Evolutionary conservation across 2,329 filamentous ascomycete genomes (phyloP), one percentile per base, ranked within the genome.

Genomic region (Ascocoryne sarcoides): DNA sequence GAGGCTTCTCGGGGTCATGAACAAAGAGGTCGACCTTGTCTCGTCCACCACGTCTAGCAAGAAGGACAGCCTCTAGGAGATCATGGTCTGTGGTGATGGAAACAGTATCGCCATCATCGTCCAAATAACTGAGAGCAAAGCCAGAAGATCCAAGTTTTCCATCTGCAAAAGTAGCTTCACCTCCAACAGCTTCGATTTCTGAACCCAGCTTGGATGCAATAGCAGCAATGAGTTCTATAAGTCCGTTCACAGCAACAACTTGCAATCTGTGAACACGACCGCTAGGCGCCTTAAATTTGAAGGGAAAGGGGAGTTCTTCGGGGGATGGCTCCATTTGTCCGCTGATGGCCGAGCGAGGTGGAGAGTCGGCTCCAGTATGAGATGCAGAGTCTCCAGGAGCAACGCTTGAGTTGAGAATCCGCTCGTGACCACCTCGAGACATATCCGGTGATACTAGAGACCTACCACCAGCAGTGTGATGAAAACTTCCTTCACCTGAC

Each of bases 21-120:
- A 96, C 89, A 55, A 95, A 96, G 12, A 98, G 73, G 56, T 98
- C 92, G 15, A 98, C 92, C 71, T 98, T 98, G 53, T 96, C 92
- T 33, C 79, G 80, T 52, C 71, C 78, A 33, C 76, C 73, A 43
- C 84, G 79, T 45, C 86, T 82, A 4, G 90, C 86, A 19, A 96
- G 74, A 15, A 81, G 71, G 51, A 98, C 86, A 2, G 92, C 88
- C 63, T 98, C 92, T 2, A 92, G 66, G 31, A 98, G 74, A 60
- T 98, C 92, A 50, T 90, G 82, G 58, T 96, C 88, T 0, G 90
- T 94, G 9, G 92, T 98, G 60, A 98, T 95, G 30, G 89, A 95
- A 12, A 98, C 88, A 1, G 86, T 89, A 60, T 98, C 92, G 42
- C 92, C 90, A 60, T 98, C 92, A 54, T 96, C 90, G 60, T 98